Conservation (phyloP, 352 stramenopile species). For the Phytopythium chamaehyphon region DNA sequence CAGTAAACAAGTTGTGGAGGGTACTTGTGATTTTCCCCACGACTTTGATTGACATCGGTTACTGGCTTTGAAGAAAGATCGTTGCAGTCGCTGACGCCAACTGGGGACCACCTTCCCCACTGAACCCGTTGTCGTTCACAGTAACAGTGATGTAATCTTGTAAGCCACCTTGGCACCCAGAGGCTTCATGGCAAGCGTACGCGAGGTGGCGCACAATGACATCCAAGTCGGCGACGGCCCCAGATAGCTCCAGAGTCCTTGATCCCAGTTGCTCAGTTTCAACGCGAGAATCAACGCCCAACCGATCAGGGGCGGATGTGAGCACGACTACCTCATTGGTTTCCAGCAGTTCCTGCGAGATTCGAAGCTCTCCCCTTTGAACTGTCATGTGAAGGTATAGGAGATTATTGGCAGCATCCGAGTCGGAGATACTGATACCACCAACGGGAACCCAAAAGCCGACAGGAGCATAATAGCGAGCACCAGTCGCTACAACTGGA, state of each 20-base stretch:
- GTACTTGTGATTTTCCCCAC: background rate
- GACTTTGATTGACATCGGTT: background rate
- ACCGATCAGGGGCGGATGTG: too few species aligned
- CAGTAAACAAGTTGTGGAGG: background rate
- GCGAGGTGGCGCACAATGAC: slow-evolving; percentile 26
- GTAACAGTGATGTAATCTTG: slow-evolving; percentile 36
- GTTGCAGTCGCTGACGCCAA: slow-evolving; percentile 11
- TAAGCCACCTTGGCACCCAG: slow-evolving; percentile 19
- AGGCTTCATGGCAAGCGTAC: slow-evolving; percentile 31
- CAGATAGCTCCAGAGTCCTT: slow-evolving; percentile 33
- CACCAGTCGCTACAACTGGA: slow-evolving; percentile 25
- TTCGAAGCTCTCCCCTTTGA: slow-evolving; percentile 29
- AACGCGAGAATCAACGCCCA: too few species aligned
- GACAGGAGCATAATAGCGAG: slow-evolving; percentile 22
- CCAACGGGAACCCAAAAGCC: slow-evolving; percentile 22
- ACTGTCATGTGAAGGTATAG: slow-evolving; percentile 43
- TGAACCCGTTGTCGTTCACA: slow-evolving; percentile 61
- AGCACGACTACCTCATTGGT: background rate
- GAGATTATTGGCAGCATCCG: slow-evolving; percentile 31
- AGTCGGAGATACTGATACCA: slow-evolving; percentile 30
- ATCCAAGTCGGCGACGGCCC: slow-evolving; percentile 10
- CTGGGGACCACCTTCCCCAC: slow-evolving; percentile 26
- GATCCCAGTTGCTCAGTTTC: too few species aligned
- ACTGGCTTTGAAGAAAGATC: slow-evolving; percentile 3
- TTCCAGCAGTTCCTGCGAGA: background rate